phyloP scores from a whole-genome alignment of 1,284 basidiomycete species.

The Apiotrichum brassicae region DNA sequence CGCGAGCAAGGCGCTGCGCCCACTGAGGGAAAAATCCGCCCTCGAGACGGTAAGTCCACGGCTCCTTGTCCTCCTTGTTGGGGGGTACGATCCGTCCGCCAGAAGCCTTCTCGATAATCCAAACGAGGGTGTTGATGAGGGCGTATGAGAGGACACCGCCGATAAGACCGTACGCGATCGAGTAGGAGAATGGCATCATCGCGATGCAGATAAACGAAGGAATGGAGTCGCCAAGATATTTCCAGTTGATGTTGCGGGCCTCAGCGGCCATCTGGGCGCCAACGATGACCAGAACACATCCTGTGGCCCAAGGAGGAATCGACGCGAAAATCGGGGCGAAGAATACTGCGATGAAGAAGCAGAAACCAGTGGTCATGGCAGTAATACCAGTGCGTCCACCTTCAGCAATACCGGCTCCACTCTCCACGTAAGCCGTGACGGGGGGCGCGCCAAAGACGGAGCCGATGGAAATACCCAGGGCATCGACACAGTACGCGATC shows the following conservation, averaged over 20 bases:
- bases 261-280: slow-evolving; percentile 86
- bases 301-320: slow-evolving; percentile 82
- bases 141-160: slow-evolving; percentile 17
- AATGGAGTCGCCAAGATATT: slow-evolving; percentile 75
- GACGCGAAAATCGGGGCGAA: slow-evolving; percentile 85
- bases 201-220: slow-evolving; percentile 75
- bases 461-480: slow-evolving; percentile 31
- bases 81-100: slow-evolving; percentile 9
- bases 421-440: slow-evolving; percentile 71
- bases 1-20: slow-evolving; percentile 8
- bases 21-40: slow-evolving; percentile 19
- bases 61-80: slow-evolving; percentile 20
- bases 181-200: slow-evolving; percentile 64
- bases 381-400: slow-evolving; percentile 84
- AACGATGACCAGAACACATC: slow-evolving; percentile 77
- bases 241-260: slow-evolving; percentile 81
- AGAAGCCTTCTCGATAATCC: slow-evolving; percentile 9
- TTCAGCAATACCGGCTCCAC: slow-evolving; percentile 53
- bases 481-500: slow-evolving; percentile 66
- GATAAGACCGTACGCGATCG: slow-evolving; percentile 22
- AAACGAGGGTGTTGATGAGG: slow-evolving; percentile 16
- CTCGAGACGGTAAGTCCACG: slow-evolving; percentile 18
- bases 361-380: slow-evolving; percentile 64
- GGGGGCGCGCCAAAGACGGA: slow-evolving; percentile 73
- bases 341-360: slow-evolving; percentile 81